Conservation (phyloP, 495 filamentous ascomycete genomes). For the Penicillium steckii region DNA sequence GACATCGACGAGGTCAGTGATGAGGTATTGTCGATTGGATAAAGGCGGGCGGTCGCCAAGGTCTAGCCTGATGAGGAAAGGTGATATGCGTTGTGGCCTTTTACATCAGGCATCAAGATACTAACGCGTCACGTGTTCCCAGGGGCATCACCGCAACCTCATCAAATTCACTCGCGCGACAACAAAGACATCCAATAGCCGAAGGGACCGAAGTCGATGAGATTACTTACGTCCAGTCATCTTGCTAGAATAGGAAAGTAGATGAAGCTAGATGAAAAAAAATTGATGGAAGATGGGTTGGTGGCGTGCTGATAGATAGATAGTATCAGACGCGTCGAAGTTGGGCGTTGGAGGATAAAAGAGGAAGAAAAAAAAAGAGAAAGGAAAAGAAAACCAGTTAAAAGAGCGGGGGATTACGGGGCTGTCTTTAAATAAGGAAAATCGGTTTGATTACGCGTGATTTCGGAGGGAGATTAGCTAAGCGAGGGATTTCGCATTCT, state of each 20-base stretch:
- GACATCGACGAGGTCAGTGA: background rate
- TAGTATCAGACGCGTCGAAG: slow-evolving; percentile 26
- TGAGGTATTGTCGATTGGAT: background rate
- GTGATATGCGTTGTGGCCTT: slow-evolving; percentile 5
- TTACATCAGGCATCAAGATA: background rate
- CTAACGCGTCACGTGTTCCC: slow-evolving; percentile 3
- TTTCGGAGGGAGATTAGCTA: slow-evolving; percentile 25
- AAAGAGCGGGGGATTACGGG: slow-evolving; percentile 17
- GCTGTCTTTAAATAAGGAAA: slow-evolving; percentile 28
- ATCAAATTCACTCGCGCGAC: slow-evolving; percentile 4
- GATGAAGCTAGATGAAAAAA: slow-evolving; percentile 28
- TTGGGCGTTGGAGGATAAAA: slow-evolving; percentile 11
- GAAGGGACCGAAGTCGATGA: slow-evolving; percentile 19
- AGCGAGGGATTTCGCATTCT: slow-evolving; percentile 26
- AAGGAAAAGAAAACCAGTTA: slow-evolving; percentile 11
- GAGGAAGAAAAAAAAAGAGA: slow-evolving; percentile 16
- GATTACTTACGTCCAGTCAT: slow-evolving; percentile 95
- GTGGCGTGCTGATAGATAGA: slow-evolving; percentile 12
- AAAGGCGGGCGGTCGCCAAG: background rate
- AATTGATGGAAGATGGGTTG: slow-evolving; percentile 28
- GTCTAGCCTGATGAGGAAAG: slow-evolving; percentile 7
- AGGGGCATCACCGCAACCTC: slow-evolving; percentile 6
- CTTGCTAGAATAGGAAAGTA: slow-evolving; percentile 39
- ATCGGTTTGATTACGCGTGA: slow-evolving; percentile 27
- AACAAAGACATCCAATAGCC: too few relatives aligned